Evolutionary conservation across 306 rosid genomes (phyloP), one percentile per base, ranked within the genome.

Genomic region (Dalbergia cultrata): DNA sequence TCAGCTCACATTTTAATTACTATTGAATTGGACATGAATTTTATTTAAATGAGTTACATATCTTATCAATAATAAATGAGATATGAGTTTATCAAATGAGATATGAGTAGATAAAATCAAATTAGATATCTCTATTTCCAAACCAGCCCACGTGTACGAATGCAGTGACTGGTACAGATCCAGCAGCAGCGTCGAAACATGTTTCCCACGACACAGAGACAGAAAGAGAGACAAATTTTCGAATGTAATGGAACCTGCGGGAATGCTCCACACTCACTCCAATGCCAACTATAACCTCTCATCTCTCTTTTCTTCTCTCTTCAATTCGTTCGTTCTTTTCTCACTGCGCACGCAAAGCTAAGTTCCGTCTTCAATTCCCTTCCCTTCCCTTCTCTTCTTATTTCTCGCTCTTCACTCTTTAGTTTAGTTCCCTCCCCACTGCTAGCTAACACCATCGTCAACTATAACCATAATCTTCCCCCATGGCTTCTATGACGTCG

Each of bases 401-500:
- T 17, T 47, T 37, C 63, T 22, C 71, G 12, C 44, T 33, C 64
- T 43, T 43, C 34, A 65, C 26, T 9, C n/a, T n/a, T 16, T 21
- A 9, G 7, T 37, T 37, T 37, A 1, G 7, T 37, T 37, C 41
- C 41, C 41, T 37, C 41, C 7, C 3, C 31, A 18, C 63, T 57
- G 34, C 5, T 10, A 52, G 9, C 19, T 9, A 58, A 22, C 60
- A 54, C 22, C 9, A 6, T 50, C 57, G 0, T 50, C n/a, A 13
- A 9, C 53, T 10, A 2, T 6, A 4, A 22, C 18, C 16, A 4
- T 13, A 19, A 5, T 13, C 22, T n/a, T 75, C 35, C n/a, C 2
- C 7, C 13, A 95, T 95, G 98, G 90, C 91, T 37, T 86, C 93
- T 34, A 62, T 87, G 54, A 81, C 93, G 74, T 81, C 89, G 35